Evolutionary conservation across 2,329 filamentous ascomycete species (phyloP), one percentile per base, ranked within the genome.

Genomic region (Arthrinium puccinioides): DNA sequence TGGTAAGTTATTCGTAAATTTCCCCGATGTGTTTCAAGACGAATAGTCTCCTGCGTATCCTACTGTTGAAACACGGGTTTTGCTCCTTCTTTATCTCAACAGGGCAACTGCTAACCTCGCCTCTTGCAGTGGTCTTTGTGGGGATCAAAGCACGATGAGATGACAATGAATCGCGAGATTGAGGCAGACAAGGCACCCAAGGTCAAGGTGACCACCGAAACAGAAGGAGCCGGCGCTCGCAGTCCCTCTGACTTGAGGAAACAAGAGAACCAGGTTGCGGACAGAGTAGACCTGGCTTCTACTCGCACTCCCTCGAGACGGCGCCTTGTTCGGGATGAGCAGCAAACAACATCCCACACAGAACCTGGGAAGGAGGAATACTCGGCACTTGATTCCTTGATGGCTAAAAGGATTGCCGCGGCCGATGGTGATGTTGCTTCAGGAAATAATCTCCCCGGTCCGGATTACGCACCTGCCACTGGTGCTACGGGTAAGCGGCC

Each of bases 121-220:
- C n/a, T n/a, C n/a, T n/a, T n/a, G n/a, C n/a, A n/a, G 46, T 97
- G 90, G 90, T 84, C 80, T 34, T 69, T 82, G 2, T 94, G 88
- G 84, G 88, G 87, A 11, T 89, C 83, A 31, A 94, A 85, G 55
- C 87, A 96, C 53, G 92, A 97, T 54, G 76, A 90, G 57, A 71
- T 71, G 44, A 84, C 84, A 0, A 70, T 94, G 4, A 64, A 69
- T 32, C 65, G 76, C 4, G 76, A 81, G 54, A 57, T 72, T 36
- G 68, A 70, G 44, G 69, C 70, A 1, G 67, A 69, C 3, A 59
- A 61, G 40, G 50, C 57, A 3, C 49, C 59, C 1, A 55, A 54
- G 5, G 47, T 50, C n/a, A 52, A 52, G 18, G 49, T 51, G 6
- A 62, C 63, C 2, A 63, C 58, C 5, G 64, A 73, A 24, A 68